These are phyloP conservation scores for Crithidia fasciculata DNA, from an alignment of 208 protist genomes.

Conservation along the genomic window DNA sequence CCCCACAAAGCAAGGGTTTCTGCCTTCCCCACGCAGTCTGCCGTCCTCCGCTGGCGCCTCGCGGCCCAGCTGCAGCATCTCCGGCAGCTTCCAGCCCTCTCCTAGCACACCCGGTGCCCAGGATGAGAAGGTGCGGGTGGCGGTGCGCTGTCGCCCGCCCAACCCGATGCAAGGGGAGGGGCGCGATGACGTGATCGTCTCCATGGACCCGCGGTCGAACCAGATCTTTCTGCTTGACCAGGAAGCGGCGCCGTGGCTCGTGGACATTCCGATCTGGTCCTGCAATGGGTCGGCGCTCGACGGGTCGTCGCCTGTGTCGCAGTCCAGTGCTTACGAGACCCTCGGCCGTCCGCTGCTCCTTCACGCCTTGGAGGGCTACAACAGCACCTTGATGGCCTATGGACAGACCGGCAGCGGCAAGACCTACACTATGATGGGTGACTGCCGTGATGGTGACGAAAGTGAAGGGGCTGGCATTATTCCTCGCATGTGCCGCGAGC, in stretches of 20 bases:
- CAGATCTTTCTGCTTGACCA: conserved; percentile 48
- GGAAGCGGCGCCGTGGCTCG: conserved; percentile 44
- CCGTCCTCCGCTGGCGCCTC: conserved; percentile 4
- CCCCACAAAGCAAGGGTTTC: conserved; percentile 1
- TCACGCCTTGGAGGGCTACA: conserved; percentile 91
- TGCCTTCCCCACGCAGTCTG: conserved; percentile 15
- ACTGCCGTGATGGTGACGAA: conserved; percentile 21
- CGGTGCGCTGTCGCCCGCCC: conserved; percentile 77
- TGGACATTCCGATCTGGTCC: conserved; percentile 82
- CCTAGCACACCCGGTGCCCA: conserved; percentile 14
- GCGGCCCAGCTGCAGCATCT: conserved; percentile 26
- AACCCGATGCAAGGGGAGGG: conserved; percentile 44
- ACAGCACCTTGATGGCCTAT: conserved; percentile 92
- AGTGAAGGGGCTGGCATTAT: conserved; percentile 72
- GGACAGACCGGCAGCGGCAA: conserved; percentile 92
- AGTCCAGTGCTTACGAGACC: conserved; percentile 80
- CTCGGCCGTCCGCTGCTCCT: conserved; percentile 90
- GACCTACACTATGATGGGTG: conserved; percentile 91
- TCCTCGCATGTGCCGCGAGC: conserved; percentile 80
- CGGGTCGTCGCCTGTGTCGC: conserved; percentile 51
- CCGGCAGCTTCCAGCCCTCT: conserved; percentile 26
- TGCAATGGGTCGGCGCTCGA: conserved; percentile 47
- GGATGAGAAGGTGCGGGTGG: conserved; percentile 73
- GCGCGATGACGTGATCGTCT: conserved; percentile 58
- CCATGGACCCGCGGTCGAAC: conserved; percentile 62